Evolutionary conservation across 2,329 filamentous ascomycete species (phyloP).

Genomic region (Ophiostoma triangulosporum): DNA sequence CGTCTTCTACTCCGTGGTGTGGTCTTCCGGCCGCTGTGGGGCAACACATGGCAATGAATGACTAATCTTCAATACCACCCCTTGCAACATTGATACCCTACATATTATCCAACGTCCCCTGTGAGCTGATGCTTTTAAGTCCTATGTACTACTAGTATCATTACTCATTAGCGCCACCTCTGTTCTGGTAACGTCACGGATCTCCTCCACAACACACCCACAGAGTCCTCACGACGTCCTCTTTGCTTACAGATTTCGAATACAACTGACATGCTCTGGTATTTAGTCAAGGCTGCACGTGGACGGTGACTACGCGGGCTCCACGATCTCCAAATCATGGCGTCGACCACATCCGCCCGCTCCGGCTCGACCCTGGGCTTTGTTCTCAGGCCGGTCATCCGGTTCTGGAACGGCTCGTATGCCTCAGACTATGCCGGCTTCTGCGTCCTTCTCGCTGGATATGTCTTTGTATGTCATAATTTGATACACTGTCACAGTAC

Average conservation of each 20-base stretch:
- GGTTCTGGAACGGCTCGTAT: constrained; percentile 57
- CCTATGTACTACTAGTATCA: no score
- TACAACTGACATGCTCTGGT: constrained; percentile 23
- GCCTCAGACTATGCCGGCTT: constrained; percentile 81
- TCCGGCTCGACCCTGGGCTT: constrained; percentile 6
- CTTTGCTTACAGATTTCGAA: neutral
- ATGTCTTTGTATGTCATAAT: constrained; percentile 33
- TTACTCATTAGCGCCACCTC: no score
- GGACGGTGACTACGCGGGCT: constrained; percentile 28
- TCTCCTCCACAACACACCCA: neutral
- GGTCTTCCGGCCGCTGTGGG: no score
- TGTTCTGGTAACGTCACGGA: no score
- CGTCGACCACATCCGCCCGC: constrained; percentile 15
- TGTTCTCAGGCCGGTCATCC: constrained; percentile 22
- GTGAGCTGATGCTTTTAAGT: no score
- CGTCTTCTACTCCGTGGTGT: no score
- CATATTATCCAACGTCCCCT: no score
- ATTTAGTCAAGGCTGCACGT: constrained; percentile 23
- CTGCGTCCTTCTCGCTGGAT: constrained; percentile 47
- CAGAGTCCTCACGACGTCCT: neutral
- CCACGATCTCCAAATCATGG: constrained; percentile 20
- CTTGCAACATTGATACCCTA: no score
- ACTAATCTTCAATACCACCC: no score
- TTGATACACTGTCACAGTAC: no score
- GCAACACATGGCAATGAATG: no score